Evolutionary conservation across 2,329 filamentous ascomycete genomes (phyloP).

Genomic region (Daldinia sp.): DNA sequence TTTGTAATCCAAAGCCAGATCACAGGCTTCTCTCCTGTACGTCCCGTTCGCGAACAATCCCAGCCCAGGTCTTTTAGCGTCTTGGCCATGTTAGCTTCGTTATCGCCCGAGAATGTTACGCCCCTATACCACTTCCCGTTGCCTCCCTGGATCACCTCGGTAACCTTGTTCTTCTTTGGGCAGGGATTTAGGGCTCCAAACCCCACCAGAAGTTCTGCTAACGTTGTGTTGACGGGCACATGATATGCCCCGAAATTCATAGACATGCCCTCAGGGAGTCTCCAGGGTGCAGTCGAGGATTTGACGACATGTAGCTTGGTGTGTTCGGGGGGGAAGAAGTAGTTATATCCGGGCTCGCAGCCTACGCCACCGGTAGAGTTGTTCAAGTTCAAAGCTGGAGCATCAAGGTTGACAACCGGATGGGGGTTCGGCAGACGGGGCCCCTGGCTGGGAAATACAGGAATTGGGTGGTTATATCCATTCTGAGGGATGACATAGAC

Average conservation of each 20-base stretch:
- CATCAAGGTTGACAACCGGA: slow-evolving; percentile 58
- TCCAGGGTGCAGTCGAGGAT: slow-evolving; percentile 65
- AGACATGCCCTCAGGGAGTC: slow-evolving; percentile 56
- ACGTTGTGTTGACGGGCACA: slow-evolving; percentile 64
- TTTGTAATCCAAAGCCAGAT: slow-evolving; percentile 72
- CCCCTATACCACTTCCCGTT: slow-evolving; percentile 71
- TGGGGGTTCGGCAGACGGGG: slow-evolving; percentile 57
- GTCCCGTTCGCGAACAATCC: slow-evolving; percentile 64
- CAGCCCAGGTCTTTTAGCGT: slow-evolving; percentile 70
- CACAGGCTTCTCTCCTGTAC: slow-evolving; percentile 62
- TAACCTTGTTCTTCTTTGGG: slow-evolving; percentile 67
- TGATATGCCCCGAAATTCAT: slow-evolving; percentile 63
- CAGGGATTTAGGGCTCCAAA: slow-evolving; percentile 67
- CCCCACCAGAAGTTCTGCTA: slow-evolving; percentile 68
- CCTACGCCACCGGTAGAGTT: slow-evolving; percentile 70
- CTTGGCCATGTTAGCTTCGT: slow-evolving; percentile 59
- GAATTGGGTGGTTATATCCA: slow-evolving; percentile 41
- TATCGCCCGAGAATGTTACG: slow-evolving; percentile 63
- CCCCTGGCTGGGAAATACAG: slow-evolving; percentile 47
- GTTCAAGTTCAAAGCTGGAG: slow-evolving; percentile 66
- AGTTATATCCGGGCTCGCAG: slow-evolving; percentile 72
- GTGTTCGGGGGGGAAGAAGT: slow-evolving; percentile 69
- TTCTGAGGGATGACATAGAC: slow-evolving; percentile 39
- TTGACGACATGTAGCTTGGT: slow-evolving; percentile 71
- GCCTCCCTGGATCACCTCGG: slow-evolving; percentile 67